These are phyloP conservation scores for Pugionium dolabratum DNA, from an alignment of 345 rosid genomes.

Conservation along the genomic window DNA sequence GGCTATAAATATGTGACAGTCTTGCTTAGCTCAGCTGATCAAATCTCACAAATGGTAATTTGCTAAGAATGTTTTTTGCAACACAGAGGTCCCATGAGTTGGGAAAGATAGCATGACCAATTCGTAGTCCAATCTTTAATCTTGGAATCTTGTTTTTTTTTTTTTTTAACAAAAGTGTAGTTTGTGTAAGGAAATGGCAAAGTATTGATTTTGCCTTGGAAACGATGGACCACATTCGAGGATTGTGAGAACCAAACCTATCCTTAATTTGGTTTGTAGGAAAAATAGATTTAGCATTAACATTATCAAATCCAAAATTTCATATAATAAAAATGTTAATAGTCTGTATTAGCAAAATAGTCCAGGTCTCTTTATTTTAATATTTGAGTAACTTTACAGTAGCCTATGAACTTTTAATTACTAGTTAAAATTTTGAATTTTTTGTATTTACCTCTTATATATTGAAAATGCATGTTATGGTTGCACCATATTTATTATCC, in stretches of 20 bases:
- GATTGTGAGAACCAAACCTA: slow-evolving; percentile 8
- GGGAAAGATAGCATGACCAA: background rate
- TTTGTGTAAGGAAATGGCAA: slow-evolving; percentile 1
- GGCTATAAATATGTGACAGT: too few species aligned
- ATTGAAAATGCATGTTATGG: too few species aligned
- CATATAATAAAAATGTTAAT: too few species aligned
- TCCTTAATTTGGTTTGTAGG: background rate
- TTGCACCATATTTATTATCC: too few species aligned
- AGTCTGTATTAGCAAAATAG: too few species aligned
- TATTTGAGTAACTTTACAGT: too few species aligned
- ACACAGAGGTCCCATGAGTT: background rate
- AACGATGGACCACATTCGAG: background rate
- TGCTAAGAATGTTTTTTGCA: background rate
- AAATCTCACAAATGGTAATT: background rate
- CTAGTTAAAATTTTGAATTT: too few species aligned
- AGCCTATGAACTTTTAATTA: too few species aligned
- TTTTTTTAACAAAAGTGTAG: background rate
- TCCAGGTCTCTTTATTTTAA: too few species aligned
- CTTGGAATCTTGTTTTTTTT: slow-evolving; percentile 13
- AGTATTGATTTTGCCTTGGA: background rate
- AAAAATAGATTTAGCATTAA: background rate
- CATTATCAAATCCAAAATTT: background rate
- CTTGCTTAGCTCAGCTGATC: too few species aligned
- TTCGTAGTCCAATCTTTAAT: slow-evolving; percentile 7
- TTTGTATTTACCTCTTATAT: too few species aligned